Conservation (phyloP, 371 early-diverging fungal genomes). For the Funneliformis caledonium region DNA sequence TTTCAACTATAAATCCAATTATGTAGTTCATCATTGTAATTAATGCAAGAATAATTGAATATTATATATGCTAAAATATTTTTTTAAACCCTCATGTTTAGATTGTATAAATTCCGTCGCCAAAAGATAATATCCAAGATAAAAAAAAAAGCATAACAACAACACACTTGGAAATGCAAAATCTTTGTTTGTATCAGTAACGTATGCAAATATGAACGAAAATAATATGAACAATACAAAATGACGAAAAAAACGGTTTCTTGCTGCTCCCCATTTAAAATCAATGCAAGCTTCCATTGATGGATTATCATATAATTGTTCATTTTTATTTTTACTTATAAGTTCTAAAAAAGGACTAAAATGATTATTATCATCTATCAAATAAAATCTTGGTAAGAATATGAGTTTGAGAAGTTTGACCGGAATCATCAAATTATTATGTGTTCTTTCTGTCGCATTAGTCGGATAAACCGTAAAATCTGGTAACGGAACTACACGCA, state of each 20-base stretch:
- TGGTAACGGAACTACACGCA: slow-evolving; percentile 5
- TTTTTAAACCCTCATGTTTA: neutral
- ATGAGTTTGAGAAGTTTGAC: neutral
- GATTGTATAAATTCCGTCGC: neutral
- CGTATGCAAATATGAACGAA: neutral
- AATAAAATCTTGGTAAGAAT: neutral
- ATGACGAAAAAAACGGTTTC: neutral
- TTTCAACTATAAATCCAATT: too few relatives aligned
- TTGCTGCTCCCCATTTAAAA: slow-evolving; percentile 22
- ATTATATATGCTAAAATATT: neutral
- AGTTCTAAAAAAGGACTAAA: neutral
- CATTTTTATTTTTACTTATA: neutral
- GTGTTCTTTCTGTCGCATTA: neutral
- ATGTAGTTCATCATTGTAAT: neutral
- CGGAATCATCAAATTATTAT: neutral
- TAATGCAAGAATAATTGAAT: neutral
- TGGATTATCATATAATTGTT: slow-evolving; percentile 6
- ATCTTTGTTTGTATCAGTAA: neutral
- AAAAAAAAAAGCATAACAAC: neutral
- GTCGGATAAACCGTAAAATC: slow-evolving; percentile 14
- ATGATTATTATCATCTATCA: neutral
- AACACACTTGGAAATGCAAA: too few relatives aligned
- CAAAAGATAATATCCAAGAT: slow-evolving; percentile 19
- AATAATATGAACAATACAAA: neutral
- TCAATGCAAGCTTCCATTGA: slow-evolving; percentile 19